phyloP scores from a whole-genome alignment of 2,329 filamentous ascomycete species.

The Chrysosporium keratinophilum region DNA sequence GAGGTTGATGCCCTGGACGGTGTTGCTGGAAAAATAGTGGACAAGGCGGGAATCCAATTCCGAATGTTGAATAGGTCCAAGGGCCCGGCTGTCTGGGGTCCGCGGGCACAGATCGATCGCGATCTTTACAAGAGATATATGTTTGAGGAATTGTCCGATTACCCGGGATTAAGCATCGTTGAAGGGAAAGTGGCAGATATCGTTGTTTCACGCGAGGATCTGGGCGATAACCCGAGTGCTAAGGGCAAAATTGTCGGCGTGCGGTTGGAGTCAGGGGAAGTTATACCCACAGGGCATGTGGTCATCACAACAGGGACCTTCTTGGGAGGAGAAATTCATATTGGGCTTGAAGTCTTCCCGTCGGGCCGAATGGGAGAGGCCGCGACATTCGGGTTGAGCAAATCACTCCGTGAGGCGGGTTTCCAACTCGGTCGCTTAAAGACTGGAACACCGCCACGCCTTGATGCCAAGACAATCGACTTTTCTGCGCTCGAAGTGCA shows the following conservation, averaged over 20 bases:
- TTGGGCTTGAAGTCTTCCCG: slow-evolving; percentile 72
- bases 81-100: slow-evolving; percentile 93
- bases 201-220: slow-evolving; percentile 52
- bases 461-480: slow-evolving; percentile 73
- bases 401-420: slow-evolving; percentile 75
- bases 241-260: slow-evolving; percentile 74
- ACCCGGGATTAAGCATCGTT: slow-evolving; percentile 68
- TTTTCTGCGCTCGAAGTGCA: slow-evolving; percentile 63
- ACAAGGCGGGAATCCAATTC: slow-evolving; percentile 93
- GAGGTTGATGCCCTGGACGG: slow-evolving; percentile 94
- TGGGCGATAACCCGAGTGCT: slow-evolving; percentile 39
- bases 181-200: slow-evolving; percentile 89
- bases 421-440: slow-evolving; percentile 85
- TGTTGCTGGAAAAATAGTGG: slow-evolving; percentile 74
- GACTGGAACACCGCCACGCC: slow-evolving; percentile 84
- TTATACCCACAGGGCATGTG: slow-evolving; percentile 68
- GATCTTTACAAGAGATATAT: slow-evolving; percentile 81
- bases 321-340: slow-evolving; percentile 89
- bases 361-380: slow-evolving; percentile 89
- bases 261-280: slow-evolving; percentile 72
- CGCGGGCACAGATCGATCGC: slow-evolving; percentile 89
- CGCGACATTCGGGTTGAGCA: slow-evolving; percentile 84
- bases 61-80: slow-evolving; percentile 78
- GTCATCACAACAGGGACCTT: slow-evolving; percentile 97
- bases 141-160: slow-evolving; percentile 69